Conservation (phyloP, 257 asterid genomes). For the Ehretia macrophylla region DNA sequence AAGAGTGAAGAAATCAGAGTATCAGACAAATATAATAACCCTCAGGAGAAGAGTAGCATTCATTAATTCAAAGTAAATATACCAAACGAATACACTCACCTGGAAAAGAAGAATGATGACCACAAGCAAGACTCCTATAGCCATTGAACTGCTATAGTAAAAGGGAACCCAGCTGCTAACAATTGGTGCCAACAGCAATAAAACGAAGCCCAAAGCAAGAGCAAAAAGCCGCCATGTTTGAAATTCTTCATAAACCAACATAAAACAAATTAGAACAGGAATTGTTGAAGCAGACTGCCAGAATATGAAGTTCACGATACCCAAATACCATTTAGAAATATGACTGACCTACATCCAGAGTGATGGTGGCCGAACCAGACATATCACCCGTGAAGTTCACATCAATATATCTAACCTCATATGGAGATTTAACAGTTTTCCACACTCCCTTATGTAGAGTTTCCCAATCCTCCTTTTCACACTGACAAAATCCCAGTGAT, state of each 20-base stretch:
- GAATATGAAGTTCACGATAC: background rate
- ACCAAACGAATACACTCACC: slow-evolving; percentile 33
- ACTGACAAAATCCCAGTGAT: slow-evolving; percentile 65
- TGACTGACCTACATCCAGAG: slow-evolving; percentile 52
- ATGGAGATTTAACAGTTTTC: slow-evolving; percentile 67
- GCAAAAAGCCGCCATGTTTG: slow-evolving; percentile 67
- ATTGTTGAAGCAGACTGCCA: background rate
- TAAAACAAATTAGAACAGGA: slow-evolving; percentile 4
- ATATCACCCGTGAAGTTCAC: slow-evolving; percentile 60
- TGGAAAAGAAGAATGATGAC: slow-evolving; percentile 79
- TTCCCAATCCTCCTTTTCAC: slow-evolving; percentile 64
- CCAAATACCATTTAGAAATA: slow-evolving; percentile 6
- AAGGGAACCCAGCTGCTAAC: slow-evolving; percentile 94
- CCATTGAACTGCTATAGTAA: slow-evolving; percentile 92
- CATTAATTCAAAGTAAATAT: background rate
- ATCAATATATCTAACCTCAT: slow-evolving; percentile 60
- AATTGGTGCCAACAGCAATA: slow-evolving; percentile 72
- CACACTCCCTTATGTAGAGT: slow-evolving; percentile 50
- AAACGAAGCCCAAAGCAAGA: slow-evolving; percentile 59
- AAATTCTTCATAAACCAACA: slow-evolving; percentile 45
- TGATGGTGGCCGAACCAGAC: slow-evolving; percentile 64
- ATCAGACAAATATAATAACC: background rate
- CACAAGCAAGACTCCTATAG: slow-evolving; percentile 75
- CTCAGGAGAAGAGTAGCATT: background rate
- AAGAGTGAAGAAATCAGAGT: background rate